Evolutionary conservation across 2,329 filamentous ascomycete species (phyloP).

Genomic region (Penicillium sp.): DNA sequence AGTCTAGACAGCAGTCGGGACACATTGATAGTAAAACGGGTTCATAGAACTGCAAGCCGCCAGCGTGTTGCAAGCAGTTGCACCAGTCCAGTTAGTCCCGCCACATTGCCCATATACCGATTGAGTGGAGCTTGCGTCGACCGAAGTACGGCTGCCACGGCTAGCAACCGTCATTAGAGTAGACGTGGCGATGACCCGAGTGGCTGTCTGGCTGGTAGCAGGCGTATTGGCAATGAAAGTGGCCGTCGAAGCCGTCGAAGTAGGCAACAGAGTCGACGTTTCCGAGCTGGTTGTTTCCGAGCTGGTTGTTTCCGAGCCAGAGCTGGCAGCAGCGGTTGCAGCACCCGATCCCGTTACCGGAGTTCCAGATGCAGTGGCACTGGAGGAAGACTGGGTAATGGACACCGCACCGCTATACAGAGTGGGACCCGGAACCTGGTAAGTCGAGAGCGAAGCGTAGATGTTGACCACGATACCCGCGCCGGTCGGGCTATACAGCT

Average conservation of each 20-base stretch:
- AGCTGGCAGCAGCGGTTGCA: slow-evolving; percentile 1
- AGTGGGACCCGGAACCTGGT: slow-evolving; percentile 54
- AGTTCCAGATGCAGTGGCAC: slow-evolving; percentile 19
- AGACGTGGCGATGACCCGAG: slow-evolving; percentile 1
- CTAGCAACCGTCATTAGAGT: background rate
- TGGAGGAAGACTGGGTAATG: slow-evolving; percentile 15
- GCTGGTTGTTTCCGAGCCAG: background rate
- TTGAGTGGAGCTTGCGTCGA: slow-evolving; percentile 10
- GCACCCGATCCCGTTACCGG: slow-evolving; percentile 11
- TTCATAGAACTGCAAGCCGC: slow-evolving; percentile 18
- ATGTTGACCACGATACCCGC: slow-evolving; percentile 58
- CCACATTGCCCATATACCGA: slow-evolving; percentile 20
- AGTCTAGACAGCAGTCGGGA: slow-evolving; percentile 14
- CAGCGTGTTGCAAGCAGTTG: slow-evolving; percentile 13
- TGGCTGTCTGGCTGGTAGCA: background rate
- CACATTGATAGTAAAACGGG: slow-evolving; percentile 19
- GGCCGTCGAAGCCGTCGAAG: too few species aligned
- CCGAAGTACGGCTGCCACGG: background rate
- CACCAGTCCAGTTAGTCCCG: slow-evolving; percentile 15
- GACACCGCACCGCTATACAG: slow-evolving; percentile 20
- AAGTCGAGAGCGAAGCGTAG: slow-evolving; percentile 48
- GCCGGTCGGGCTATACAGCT: slow-evolving; percentile 55
- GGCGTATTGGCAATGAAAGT: background rate
- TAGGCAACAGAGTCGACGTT: too few species aligned
- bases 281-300: background rate